Conservation (phyloP, 1,139 yeast genomes). For the Pichia sp. region DNA sequence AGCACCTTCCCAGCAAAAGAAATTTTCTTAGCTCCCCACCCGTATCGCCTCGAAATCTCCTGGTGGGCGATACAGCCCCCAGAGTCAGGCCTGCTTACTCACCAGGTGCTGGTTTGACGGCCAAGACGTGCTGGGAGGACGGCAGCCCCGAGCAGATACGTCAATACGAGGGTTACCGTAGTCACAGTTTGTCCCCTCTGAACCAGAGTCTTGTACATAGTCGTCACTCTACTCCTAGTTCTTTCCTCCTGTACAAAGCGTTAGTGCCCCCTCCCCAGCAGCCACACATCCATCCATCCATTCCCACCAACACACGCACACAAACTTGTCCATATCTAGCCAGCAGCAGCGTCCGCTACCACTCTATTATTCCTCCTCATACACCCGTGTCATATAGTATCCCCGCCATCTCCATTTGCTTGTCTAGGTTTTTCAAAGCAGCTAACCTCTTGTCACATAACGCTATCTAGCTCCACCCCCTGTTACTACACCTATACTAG, state of each 20-base stretch:
- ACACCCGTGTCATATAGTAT: neutral
- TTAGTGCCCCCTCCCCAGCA: neutral
- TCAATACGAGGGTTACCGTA: neutral
- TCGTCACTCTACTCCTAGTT: conserved; percentile 1
- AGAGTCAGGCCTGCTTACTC: neutral
- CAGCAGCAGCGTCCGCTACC: neutral
- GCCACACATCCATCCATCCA: neutral
- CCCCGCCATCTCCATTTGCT: neutral
- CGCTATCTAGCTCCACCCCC: too few species aligned
- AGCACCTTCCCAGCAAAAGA: too few species aligned
- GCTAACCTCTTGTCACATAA: neutral
- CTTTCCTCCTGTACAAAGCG: conserved; percentile 4
- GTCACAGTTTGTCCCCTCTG: neutral
- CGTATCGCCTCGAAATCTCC: neutral
- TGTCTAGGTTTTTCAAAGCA: neutral
- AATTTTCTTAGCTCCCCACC: too few species aligned
- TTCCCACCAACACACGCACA: neutral
- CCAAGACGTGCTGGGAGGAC: neutral
- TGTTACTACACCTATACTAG: too few species aligned
- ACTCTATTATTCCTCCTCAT: neutral
- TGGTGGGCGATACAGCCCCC: neutral
- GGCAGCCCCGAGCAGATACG: neutral
- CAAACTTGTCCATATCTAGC: neutral
- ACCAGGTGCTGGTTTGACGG: neutral
- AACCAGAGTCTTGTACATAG: conserved; percentile 15